Percentiles rank a stretch among this genome's conserved stretches.
phyloP scores from a whole-genome alignment of 1,284 basidiomycete genomes.

The Papiliotrema nemorosa region DNA sequence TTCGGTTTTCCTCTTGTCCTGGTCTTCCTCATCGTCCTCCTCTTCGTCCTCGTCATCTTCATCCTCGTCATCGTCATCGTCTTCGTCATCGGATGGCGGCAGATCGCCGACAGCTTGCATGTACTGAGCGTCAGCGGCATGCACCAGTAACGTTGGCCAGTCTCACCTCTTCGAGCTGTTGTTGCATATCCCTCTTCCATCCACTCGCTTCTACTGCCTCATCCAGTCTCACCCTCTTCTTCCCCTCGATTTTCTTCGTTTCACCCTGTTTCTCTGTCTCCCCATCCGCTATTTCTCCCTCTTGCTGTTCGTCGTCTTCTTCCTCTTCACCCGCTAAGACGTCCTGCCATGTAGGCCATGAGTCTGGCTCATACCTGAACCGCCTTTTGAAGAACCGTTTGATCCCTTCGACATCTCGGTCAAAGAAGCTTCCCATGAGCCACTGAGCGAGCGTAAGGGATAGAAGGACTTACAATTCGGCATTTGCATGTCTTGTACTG shows the following conservation, averaged over 20 bases:
- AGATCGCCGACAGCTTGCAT: slow-evolving; percentile 51
- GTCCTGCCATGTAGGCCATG: slow-evolving; percentile 79
- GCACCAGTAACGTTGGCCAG: not conserved
- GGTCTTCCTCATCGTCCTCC: slow-evolving; percentile 41
- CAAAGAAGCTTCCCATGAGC: slow-evolving; percentile 75
- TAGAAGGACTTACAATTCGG: slow-evolving; percentile 72
- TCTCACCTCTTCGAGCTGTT: slow-evolving; percentile 74
- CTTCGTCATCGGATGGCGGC: slow-evolving; percentile 34
- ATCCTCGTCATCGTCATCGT: slow-evolving; percentile 32
- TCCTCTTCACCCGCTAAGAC: slow-evolving; percentile 56
- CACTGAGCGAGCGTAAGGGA: not conserved
- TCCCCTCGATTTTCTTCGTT: not conserved
- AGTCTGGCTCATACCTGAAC: slow-evolving; percentile 85
- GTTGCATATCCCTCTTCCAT: slow-evolving; percentile 77
- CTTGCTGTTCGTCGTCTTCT: slow-evolving; percentile 30
- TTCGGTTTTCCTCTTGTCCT: slow-evolving; percentile 35
- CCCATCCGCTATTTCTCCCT: slow-evolving; percentile 3
- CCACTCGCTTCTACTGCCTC: slow-evolving; percentile 88
- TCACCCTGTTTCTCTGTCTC: not conserved
- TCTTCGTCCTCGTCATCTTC: slow-evolving; percentile 44
- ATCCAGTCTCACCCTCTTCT: slow-evolving; percentile 62
- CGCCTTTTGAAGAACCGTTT: slow-evolving; percentile 86
- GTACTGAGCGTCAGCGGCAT: slow-evolving; percentile 61
- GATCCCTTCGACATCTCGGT: slow-evolving; percentile 96
- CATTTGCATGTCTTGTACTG: slow-evolving; percentile 92